Conservation (phyloP, 805 yeast species). For the Candida qinlingensis region DNA sequence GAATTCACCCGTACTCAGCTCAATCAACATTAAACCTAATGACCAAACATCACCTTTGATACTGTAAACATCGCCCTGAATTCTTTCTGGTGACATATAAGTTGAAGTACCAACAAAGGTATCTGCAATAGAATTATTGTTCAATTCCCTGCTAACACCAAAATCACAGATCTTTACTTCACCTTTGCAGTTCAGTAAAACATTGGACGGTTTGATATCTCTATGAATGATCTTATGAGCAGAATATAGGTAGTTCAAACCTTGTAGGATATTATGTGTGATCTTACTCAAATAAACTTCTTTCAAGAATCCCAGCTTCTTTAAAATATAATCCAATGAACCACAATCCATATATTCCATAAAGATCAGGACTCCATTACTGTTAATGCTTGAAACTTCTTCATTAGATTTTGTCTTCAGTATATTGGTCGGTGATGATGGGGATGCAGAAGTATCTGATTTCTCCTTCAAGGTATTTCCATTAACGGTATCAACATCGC, state of each 20-base stretch:
- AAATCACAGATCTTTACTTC: slow-evolving; percentile 91
- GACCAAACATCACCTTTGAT: slow-evolving; percentile 99
- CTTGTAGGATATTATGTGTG: slow-evolving; percentile 71
- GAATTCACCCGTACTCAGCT: slow-evolving; percentile 78
- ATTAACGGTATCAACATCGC: slow-evolving; percentile 2
- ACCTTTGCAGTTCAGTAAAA: slow-evolving; percentile 79
- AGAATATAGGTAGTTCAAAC: slow-evolving; percentile 75
- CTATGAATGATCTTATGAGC: slow-evolving; percentile 88
- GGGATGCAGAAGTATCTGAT: neutral
- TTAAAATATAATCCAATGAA: slow-evolving; percentile 75
- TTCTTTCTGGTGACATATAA: slow-evolving; percentile 96
- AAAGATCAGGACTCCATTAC: slow-evolving; percentile 76
- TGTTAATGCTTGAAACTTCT: slow-evolving; percentile 21
- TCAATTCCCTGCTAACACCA: slow-evolving; percentile 90
- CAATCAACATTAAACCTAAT: slow-evolving; percentile 83
- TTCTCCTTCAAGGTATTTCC: neutral
- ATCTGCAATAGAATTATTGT: slow-evolving; percentile 85
- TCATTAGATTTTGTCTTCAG: slow-evolving; percentile 8
- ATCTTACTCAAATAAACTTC: slow-evolving; percentile 68
- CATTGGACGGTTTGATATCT: slow-evolving; percentile 95
- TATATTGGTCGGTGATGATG: slow-evolving; percentile 1
- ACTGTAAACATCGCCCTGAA: slow-evolving; percentile 90
- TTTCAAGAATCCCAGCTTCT: slow-evolving; percentile 56
- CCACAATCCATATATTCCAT: slow-evolving; percentile 98
- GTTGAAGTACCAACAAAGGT: slow-evolving; percentile 98